Conservation (phyloP, 176 grass and related monocot species). For the Guadua angustifolia region DNA sequence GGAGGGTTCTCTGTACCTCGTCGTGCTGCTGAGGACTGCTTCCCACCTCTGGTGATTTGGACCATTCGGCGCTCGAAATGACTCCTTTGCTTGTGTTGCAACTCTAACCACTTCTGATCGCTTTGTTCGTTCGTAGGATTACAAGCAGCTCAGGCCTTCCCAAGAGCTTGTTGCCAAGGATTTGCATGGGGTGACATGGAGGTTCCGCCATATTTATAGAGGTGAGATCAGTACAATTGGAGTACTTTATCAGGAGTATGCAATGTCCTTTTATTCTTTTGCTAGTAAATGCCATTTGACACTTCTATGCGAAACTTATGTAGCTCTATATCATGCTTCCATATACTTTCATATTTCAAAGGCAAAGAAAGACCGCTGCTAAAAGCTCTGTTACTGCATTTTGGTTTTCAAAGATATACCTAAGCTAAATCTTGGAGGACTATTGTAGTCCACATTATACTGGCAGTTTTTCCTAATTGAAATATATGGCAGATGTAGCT, state of each 20-base stretch:
- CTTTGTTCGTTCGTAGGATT: slow-evolving; percentile 60
- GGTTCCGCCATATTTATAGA: slow-evolving; percentile 97
- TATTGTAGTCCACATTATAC: slow-evolving; percentile 21
- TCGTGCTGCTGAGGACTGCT: slow-evolving; percentile 95
- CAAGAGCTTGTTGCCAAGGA: slow-evolving; percentile 96
- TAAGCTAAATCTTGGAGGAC: neutral
- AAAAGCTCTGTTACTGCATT: neutral
- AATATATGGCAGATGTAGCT: slow-evolving; percentile 9
- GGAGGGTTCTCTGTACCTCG: slow-evolving; percentile 99
- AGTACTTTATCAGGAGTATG: neutral
- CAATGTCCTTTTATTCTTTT: neutral
- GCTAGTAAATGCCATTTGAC: neutral
- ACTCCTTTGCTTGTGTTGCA: neutral
- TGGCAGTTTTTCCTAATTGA: too few species aligned
- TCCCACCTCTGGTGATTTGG: slow-evolving; percentile 70
- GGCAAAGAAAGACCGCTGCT: neutral
- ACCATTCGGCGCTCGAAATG: slow-evolving; percentile 14
- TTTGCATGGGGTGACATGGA: slow-evolving; percentile 86
- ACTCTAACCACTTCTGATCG: slow-evolving; percentile 17
- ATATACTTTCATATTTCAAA: slow-evolving; percentile 8
- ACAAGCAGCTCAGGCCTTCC: slow-evolving; percentile 94
- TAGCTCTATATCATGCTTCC: neutral
- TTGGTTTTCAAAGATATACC: neutral
- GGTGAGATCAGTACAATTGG: slow-evolving; percentile 49
- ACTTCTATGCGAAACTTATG: slow-evolving; percentile 22